Evolutionary conservation across 305 asterid genomes (phyloP), one percentile per base, ranked within the genome.

Genomic region (Solanum aculeatissimum): DNA sequence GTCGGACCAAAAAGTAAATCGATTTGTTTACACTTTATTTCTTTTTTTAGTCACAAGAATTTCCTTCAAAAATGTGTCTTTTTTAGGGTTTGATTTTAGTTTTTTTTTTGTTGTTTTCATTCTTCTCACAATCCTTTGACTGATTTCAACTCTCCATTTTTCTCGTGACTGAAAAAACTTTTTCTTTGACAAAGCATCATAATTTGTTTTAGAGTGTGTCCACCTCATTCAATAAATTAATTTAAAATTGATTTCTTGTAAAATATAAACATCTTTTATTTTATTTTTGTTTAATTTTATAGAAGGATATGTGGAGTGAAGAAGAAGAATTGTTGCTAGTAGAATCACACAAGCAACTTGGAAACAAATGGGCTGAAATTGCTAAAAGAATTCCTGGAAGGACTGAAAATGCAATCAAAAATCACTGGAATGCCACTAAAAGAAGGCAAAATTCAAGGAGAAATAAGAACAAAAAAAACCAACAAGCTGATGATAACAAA

Each of bases 361-460:
- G 98, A 68, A 94, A 93, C 88, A 88, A 82, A 85, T 94, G 98
- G 97, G 93, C 96, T 0, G 95, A 94, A 69, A 93, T 94, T 2
- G 96, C 97, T 2, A 86, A 89, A 47, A 92, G 91, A 88, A 78
- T 95, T 82, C 93, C 94, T 0, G 97, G 98, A 13, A 88, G 97
- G 86, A 92, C 94, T 42, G 97, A 94, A 57, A 94, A 94, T 85
- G 88, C 94, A 1, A 93, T 94, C n/a, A 94, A 94, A 71, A 95
- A 95, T 87, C 98, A 93, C 19, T 95, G 95, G 95, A 92, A 95
- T 70, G 97, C 97, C 0, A 92, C 97, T 0, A 92, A 91, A 86
- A 90, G 90, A 77, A 84, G 87, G 49, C 84, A 72, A 21, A 83
- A 69, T 69, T 83, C 85, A 38, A 69, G 68, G 54, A 83, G 81